Conservation (phyloP, 1,284 basidiomycete species). For the Apiotrichum domesticum region DNA sequence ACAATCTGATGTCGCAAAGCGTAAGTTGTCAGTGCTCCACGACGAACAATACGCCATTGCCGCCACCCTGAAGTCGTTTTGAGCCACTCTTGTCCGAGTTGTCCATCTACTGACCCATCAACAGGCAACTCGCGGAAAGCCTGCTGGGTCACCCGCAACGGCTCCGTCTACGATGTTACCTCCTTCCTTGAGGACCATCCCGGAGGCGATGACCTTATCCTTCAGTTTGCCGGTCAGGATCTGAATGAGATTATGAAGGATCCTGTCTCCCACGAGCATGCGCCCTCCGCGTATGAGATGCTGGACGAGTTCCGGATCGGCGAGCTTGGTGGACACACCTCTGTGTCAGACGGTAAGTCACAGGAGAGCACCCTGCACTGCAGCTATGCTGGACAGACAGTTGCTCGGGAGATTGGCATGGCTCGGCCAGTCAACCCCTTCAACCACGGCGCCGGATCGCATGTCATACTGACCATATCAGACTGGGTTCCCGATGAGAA, state of each 20-base stretch:
- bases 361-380: no score
- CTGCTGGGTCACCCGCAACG: slow-evolving; percentile 46
- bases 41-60: background rate
- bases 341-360: slow-evolving; percentile 67
- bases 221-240: slow-evolving; percentile 73
- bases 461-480: slow-evolving; percentile 31
- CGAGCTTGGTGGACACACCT: slow-evolving; percentile 64
- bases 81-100: background rate
- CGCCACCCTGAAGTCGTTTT: no score
- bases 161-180: slow-evolving; percentile 51
- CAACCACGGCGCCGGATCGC: no score
- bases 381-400: no score
- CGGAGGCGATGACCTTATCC: slow-evolving; percentile 51
- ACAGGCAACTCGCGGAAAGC: slow-evolving; percentile 37
- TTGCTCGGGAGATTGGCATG: no score
- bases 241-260: slow-evolving; percentile 78
- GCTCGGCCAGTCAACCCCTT: no score
- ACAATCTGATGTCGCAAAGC: slow-evolving; percentile 37
- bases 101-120: background rate
- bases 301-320: slow-evolving; percentile 81
- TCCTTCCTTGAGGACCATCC: slow-evolving; percentile 51
- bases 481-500: slow-evolving; percentile 83
- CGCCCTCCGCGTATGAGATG: slow-evolving; percentile 86
- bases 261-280: slow-evolving; percentile 82
- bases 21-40: slow-evolving; percentile 20